Percentiles rank a stretch among this genome's conserved stretches.
phyloP scores from a whole-genome alignment of 2,329 filamentous ascomycete species.

The Madurella mycetomatis region DNA sequence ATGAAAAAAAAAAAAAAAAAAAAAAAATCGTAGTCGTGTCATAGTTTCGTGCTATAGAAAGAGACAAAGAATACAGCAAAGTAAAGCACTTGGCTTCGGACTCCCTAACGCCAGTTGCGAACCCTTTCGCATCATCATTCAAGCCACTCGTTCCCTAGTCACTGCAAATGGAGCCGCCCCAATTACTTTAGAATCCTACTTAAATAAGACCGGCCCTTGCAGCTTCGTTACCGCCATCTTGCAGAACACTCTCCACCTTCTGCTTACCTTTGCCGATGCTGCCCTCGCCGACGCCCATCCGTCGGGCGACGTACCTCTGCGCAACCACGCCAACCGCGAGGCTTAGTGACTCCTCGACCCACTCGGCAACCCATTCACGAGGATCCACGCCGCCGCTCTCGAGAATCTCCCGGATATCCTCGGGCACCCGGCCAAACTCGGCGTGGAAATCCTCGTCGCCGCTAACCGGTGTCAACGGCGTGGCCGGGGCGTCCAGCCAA shows the following conservation, averaged over 20 bases:
- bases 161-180: not conserved
- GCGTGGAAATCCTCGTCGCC: conserved; percentile 43
- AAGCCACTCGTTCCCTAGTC: not conserved
- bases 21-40: not conserved
- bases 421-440: conserved; percentile 53
- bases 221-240: conserved; percentile 55
- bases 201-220: conserved; percentile 55
- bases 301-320: conserved; percentile 86
- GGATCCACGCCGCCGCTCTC: conserved; percentile 74
- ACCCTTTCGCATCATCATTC: not conserved
- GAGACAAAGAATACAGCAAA: not conserved
- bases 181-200: conserved; percentile 1
- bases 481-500: conserved; percentile 75
- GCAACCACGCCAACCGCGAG: conserved; percentile 81
- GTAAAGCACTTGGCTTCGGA: not conserved
- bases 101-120: not conserved
- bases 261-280: conserved; percentile 59
- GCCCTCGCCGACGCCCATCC: conserved; percentile 94
- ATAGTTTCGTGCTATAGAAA: not conserved
- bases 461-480: conserved; percentile 50
- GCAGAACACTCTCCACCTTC: conserved; percentile 51
- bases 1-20: not conserved
- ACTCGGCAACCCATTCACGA: conserved; percentile 94
- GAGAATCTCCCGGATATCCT: conserved; percentile 84
- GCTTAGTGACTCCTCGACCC: conserved; percentile 83